Evolutionary conservation across 2,329 filamentous ascomycete species (phyloP), one percentile per base, ranked within the genome.

Genomic region (Hypoxylon rubiginosum): DNA sequence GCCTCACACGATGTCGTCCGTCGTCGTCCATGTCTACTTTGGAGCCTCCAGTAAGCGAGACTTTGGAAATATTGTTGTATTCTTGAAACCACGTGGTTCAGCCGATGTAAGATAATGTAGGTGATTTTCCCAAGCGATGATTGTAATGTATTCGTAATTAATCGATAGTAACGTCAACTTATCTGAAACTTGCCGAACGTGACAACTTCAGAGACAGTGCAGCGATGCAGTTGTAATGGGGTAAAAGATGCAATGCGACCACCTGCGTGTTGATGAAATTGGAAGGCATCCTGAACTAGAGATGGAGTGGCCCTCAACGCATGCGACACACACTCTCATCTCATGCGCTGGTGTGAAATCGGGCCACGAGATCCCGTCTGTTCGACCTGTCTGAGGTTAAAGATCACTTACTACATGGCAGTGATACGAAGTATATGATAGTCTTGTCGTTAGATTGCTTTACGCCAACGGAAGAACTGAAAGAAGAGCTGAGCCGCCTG

Each of bases 141-240:
- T 46, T 13, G 13, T 53, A 55, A 54, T 49, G 30, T 51, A 32
- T 41, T 30, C 36, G 58, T 57, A 46, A 46, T 46, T n/a, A 50
- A 41, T 45, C 45, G 15, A 46, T 30, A 28, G 55, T 41, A 56
- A 61, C 56, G 17, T 61, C 52, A 61, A 61, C 24, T 48, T 61
- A 68, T 19, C 13, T 66, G 59, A 68, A 68, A 68, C 66, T 48
- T 49, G 54, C n/a, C 43, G 48, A 48, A 57, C 26, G 56, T 59
- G 66, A 60, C 49, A 46, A 15, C 26, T n/a, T 58, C 21, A 17
- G 39, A 51, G 13, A 46, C 26, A 43, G 17, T 58, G 55, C 54
- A 62, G 43, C 41, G 21, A 51, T 49, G 50, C 30, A 34, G 54
- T 63, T 41, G 58, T 19, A 58, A 54, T 53, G 58, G 57, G 54